Percentiles rank a stretch among this genome's conserved stretches.
Evolutionary conservation across 306 rosid genomes (phyloP).

Genomic region (Fagus sylvatica): DNA sequence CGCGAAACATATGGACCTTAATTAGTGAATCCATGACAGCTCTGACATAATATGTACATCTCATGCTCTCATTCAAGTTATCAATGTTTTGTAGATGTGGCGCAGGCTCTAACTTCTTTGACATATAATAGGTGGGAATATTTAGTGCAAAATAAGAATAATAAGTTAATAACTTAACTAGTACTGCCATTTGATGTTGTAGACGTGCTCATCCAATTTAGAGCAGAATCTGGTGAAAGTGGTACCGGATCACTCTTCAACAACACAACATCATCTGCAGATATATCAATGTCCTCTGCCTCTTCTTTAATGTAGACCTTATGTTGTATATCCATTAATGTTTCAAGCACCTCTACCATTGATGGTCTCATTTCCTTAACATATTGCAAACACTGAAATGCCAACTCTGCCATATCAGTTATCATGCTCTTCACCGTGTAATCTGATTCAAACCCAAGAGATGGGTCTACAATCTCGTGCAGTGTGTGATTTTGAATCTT

Average conservation of each 20-base stretch:
- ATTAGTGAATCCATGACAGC: conserved; percentile 9
- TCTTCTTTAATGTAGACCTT: conserved; percentile 31
- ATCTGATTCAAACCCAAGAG: conserved; percentile 66
- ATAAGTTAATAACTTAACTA: conserved; percentile 20
- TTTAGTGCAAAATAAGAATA: background rate
- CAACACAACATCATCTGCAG: conserved; percentile 43
- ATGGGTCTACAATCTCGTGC: conserved; percentile 64
- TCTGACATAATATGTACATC: conserved; percentile 40
- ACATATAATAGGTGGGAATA: conserved; percentile 9
- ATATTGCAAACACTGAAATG: conserved; percentile 73
- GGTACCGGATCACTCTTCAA: conserved; percentile 47
- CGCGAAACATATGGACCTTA: conserved; percentile 6
- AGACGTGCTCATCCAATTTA: conserved; percentile 36
- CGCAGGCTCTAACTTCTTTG: background rate
- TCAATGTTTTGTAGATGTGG: conserved; percentile 1
- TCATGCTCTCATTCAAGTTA: conserved; percentile 13
- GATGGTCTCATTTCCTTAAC: conserved; percentile 67
- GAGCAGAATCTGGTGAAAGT: conserved; percentile 51
- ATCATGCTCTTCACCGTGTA: conserved; percentile 49
- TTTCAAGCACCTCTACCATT: conserved; percentile 56
- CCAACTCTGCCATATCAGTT: conserved; percentile 72
- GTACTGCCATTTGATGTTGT: conserved; percentile 52
- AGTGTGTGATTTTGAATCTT: conserved; percentile 59
- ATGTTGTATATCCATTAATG: conserved; percentile 49
- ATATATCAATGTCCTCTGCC: conserved; percentile 50